phyloP scores from a whole-genome alignment of 768 basidiomycete genomes.

The Trametes cingulata region DNA sequence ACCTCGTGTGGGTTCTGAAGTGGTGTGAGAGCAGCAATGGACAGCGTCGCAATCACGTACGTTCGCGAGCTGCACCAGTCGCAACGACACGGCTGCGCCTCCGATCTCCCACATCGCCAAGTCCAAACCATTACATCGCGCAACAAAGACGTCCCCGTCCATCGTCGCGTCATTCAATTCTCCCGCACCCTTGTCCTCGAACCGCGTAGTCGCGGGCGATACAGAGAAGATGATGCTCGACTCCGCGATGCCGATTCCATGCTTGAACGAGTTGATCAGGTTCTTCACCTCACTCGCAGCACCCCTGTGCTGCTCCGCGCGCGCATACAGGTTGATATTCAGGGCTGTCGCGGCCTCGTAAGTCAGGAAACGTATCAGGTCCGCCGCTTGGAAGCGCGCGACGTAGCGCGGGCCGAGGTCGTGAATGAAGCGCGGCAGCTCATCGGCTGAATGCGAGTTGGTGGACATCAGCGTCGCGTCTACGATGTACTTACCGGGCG shows the following conservation, averaged over 20 bases:
- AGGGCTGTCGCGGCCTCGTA: conserved; percentile 84
- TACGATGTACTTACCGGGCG: background rate
- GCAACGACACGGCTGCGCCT: conserved; percentile 71
- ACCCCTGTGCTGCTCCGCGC: conserved; percentile 38
- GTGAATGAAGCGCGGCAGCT: conserved; percentile 72
- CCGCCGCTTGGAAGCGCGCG: conserved; percentile 72
- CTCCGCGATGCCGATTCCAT: conserved; percentile 47
- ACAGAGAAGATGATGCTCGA: conserved; percentile 41
- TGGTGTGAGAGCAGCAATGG: background rate
- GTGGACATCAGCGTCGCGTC: background rate
- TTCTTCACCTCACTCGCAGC: conserved; percentile 30
- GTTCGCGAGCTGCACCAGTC: conserved; percentile 74
- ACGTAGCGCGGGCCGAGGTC: conserved; percentile 81
- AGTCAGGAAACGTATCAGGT: conserved; percentile 73
- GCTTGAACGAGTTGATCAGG: conserved; percentile 44
- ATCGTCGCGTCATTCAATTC: conserved; percentile 15
- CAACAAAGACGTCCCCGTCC: conserved; percentile 57
- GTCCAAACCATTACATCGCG: conserved; percentile 68
- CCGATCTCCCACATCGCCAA: conserved; percentile 80
- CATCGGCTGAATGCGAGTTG: conserved; percentile 52
- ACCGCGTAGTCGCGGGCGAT: conserved; percentile 31
- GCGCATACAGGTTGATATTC: conserved; percentile 68
- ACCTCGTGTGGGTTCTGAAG: conserved; percentile 73
- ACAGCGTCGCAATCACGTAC: conserved; percentile 39
- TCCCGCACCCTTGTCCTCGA: conserved; percentile 14